Evolutionary conservation across 768 basidiomycete species (phyloP), one percentile per base, ranked within the genome.

Genomic region (Lyophyllum atratum): DNA sequence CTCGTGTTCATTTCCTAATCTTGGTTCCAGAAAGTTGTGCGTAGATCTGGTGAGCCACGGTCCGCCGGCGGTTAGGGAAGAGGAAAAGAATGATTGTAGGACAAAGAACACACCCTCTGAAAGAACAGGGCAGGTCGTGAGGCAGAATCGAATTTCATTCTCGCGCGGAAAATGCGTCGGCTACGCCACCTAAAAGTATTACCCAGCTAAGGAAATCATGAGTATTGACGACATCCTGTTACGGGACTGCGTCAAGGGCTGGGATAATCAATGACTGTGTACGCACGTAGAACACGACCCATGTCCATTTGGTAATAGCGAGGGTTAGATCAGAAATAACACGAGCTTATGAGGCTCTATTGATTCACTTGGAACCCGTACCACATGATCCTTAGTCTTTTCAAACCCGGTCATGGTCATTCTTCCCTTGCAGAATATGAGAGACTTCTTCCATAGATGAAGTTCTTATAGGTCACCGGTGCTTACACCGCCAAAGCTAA

Each of bases 21-120:
- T 52, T 52, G 21, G 3, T 31, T 12, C 39, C n/a, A 26, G 7
- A 17, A 24, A 22, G 37, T 12, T 2, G 28, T 28, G 33, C 48
- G 33, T 5, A 28, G 37, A 3, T 10, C n/a, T 37, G 15, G 1
- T 25, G 15, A n/a, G 11, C 33, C 25, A 12, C 50, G 52, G 45
- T 56, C 29, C 34, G 69, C 76, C 76, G 28, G 70, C 71, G 54
- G 78, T 69, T 48, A 77, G 64, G 49, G 47, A n/a, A 40, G 3
- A 40, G 39, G 17, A n/a, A 19, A 19, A n/a, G 17, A 19, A 19
- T n/a, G 17, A n/a, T 10, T 40, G 39, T 40, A 4, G 10, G n/a
- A 19, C 39, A 19, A n/a, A 15, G 3, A 19, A 15, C 5, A 40
- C 7, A 5, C n/a, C 19, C 19, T 19, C 4, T n/a, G 39, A n/a